Percentiles rank a stretch among this genome's conserved stretches.
Evolutionary conservation across 768 basidiomycete species (phyloP).

Genomic region (Steccherinum ochraceum): DNA sequence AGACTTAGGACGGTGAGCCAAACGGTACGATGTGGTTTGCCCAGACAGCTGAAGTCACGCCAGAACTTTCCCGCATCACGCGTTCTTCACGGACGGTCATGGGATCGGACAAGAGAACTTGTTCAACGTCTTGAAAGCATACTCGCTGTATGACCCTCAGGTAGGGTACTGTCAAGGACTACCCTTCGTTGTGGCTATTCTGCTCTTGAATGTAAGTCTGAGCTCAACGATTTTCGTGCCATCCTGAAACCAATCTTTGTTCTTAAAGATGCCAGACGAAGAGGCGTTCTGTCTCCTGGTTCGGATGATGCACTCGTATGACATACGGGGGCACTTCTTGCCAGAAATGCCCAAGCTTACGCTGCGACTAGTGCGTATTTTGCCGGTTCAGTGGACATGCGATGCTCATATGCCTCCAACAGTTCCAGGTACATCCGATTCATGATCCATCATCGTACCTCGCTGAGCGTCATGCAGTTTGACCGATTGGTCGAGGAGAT

Average conservation of each 20-base stretch:
- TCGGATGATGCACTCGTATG: constrained; percentile 93
- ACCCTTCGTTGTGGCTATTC: constrained; percentile 91
- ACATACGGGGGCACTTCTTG: constrained; percentile 93
- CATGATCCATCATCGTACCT: background rate
- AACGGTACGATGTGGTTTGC: constrained; percentile 4
- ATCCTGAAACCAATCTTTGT: background rate
- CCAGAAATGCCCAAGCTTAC: constrained; percentile 99
- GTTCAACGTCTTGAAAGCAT: constrained; percentile 97
- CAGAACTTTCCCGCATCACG: constrained; percentile 95
- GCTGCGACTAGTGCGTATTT: constrained; percentile 67
- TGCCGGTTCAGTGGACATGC: background rate
- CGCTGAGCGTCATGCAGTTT: constrained; percentile 56
- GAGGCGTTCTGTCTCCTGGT: constrained; percentile 96
- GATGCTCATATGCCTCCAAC: constrained; percentile 1
- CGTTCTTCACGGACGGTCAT: constrained; percentile 90
- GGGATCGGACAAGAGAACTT: constrained; percentile 96
- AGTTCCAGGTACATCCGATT: constrained; percentile 64
- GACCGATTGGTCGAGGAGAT: constrained; percentile 92
- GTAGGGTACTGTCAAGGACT: constrained; percentile 98
- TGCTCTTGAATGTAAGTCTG: constrained; percentile 81
- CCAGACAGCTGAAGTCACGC: constrained; percentile 6
- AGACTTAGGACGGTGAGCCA: constrained; percentile 74
- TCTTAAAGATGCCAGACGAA: constrained; percentile 92
- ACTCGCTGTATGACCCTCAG: constrained; percentile 86
- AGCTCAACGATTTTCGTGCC: background rate